Evolutionary conservation across 371 early-diverging fungal species (phyloP).

Genomic region (Mortierella sp.): DNA sequence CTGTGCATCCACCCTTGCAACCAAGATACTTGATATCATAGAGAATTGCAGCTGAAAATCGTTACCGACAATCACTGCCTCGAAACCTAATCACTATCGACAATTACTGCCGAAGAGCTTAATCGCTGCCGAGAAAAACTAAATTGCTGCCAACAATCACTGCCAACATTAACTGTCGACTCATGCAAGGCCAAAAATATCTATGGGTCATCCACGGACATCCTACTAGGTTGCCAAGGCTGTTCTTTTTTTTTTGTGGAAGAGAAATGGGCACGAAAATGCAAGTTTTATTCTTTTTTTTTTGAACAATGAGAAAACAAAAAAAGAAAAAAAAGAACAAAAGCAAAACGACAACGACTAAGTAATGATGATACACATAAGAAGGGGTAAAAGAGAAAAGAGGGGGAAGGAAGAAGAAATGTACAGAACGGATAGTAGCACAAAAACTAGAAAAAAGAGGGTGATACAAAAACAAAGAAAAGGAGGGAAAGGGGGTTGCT

Average conservation of each 20-base stretch:
- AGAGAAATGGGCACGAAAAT: background rate
- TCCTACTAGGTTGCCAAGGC: too few species aligned
- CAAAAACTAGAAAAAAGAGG: background rate
- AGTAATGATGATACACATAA: constrained; percentile 1
- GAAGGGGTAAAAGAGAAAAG: background rate
- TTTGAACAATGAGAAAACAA: background rate
- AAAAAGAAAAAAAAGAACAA: background rate
- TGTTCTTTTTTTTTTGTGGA: background rate
- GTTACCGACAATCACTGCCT: too few species aligned
- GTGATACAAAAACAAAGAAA: constrained; percentile 10
- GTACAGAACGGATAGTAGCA: constrained; percentile 12
- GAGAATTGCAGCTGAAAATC: too few species aligned
- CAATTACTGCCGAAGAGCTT: too few species aligned
- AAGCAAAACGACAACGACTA: background rate
- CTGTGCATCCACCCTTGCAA: too few species aligned
- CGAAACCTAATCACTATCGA: too few species aligned
- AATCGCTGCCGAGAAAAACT: too few species aligned
- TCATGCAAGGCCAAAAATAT: too few species aligned
- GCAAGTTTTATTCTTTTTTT: constrained; percentile 14
- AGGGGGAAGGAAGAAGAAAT: background rate
- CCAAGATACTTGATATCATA: too few species aligned
- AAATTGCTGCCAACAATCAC: too few species aligned
- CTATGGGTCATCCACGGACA: too few species aligned
- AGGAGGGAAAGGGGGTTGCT: background rate
- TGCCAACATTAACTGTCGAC: too few species aligned